These are phyloP conservation scores for Aspergillus affinis DNA, from an alignment of 495 filamentous ascomycete species.

Conservation along the genomic window DNA sequence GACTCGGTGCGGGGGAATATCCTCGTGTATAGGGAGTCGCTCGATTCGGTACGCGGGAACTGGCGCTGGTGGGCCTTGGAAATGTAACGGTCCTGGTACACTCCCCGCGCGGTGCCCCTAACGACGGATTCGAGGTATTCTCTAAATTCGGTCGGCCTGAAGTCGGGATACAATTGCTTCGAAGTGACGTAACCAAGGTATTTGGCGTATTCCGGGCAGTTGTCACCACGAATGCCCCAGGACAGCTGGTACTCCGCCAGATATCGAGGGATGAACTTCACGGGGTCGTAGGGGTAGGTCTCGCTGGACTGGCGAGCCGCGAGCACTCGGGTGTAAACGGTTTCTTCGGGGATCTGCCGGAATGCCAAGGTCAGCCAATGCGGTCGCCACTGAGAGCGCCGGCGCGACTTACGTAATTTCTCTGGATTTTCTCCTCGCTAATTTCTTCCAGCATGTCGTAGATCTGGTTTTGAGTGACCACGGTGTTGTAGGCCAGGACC, in stretches of 20 bases:
- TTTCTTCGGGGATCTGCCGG: slow-evolving; percentile 41
- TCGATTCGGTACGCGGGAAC: slow-evolving; percentile 47
- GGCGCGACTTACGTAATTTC: slow-evolving; percentile 47
- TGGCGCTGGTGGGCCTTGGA: slow-evolving; percentile 44
- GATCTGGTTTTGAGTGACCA: slow-evolving; percentile 50
- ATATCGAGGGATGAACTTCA: slow-evolving; percentile 44
- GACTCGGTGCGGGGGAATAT: slow-evolving; percentile 46
- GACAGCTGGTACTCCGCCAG: slow-evolving; percentile 51
- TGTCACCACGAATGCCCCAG: slow-evolving; percentile 56
- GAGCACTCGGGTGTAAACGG: slow-evolving; percentile 42
- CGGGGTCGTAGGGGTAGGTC: slow-evolving; percentile 47
- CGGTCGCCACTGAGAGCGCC: not conserved
- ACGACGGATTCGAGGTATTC: slow-evolving; percentile 44
- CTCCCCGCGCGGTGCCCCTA: slow-evolving; percentile 41
- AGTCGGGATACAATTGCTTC: slow-evolving; percentile 57
- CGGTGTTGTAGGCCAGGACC: slow-evolving; percentile 53
- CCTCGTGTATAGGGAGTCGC: slow-evolving; percentile 43
- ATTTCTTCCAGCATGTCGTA: slow-evolving; percentile 50
- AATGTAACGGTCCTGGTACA: slow-evolving; percentile 46
- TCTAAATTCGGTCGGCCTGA: slow-evolving; percentile 41
- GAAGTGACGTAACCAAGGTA: slow-evolving; percentile 59
- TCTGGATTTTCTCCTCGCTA: slow-evolving; percentile 53
- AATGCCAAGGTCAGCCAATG: slow-evolving; percentile 8
- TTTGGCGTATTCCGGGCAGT: slow-evolving; percentile 54
- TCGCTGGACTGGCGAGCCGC: slow-evolving; percentile 46